phyloP scores from a whole-genome alignment of 2,329 filamentous ascomycete species.

The Zopfia rhizophila region DNA sequence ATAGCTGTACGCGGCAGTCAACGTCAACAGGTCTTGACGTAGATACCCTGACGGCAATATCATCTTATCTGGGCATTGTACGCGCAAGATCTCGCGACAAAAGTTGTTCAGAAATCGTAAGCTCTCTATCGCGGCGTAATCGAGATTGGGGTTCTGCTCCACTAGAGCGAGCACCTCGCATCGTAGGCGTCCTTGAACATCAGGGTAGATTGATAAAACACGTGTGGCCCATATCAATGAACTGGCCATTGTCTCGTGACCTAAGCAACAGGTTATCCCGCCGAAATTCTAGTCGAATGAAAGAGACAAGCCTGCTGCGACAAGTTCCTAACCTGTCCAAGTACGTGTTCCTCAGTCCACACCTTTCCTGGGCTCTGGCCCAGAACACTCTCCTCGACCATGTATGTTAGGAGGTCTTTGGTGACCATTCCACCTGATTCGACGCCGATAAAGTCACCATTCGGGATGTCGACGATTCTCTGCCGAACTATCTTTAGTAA shows the following conservation, averaged over 20 bases:
- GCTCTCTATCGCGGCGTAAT: slow-evolving; percentile 14
- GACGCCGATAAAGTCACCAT: too few species aligned
- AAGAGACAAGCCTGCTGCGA: too few species aligned
- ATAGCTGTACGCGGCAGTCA: too few species aligned
- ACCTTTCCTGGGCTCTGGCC: slow-evolving; percentile 38
- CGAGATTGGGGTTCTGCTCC: slow-evolving; percentile 8
- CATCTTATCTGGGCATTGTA: slow-evolving; percentile 21
- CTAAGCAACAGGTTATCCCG: too few species aligned
- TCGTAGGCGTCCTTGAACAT: slow-evolving; percentile 16
- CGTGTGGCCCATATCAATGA: slow-evolving; percentile 51
- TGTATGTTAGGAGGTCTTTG: slow-evolving; percentile 36
- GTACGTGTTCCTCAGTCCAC: slow-evolving; percentile 54
- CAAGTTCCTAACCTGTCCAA: slow-evolving; percentile 51
- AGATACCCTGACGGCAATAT: too few species aligned
- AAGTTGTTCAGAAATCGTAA: slow-evolving; percentile 22
- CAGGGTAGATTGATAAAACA: slow-evolving; percentile 17
- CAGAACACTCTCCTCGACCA: slow-evolving; percentile 48
- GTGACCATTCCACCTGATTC: slow-evolving; percentile 12
- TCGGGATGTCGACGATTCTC: too few species aligned
- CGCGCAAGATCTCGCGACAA: slow-evolving; percentile 19
- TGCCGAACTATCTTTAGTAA: too few species aligned
- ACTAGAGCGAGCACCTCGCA: slow-evolving; percentile 11
- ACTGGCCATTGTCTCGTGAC: slow-evolving; percentile 30
- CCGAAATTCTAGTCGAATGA: too few species aligned
- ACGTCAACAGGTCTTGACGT: too few species aligned